phyloP scores from a whole-genome alignment of 345 rosid species.

The Reutealis trisperma region DNA sequence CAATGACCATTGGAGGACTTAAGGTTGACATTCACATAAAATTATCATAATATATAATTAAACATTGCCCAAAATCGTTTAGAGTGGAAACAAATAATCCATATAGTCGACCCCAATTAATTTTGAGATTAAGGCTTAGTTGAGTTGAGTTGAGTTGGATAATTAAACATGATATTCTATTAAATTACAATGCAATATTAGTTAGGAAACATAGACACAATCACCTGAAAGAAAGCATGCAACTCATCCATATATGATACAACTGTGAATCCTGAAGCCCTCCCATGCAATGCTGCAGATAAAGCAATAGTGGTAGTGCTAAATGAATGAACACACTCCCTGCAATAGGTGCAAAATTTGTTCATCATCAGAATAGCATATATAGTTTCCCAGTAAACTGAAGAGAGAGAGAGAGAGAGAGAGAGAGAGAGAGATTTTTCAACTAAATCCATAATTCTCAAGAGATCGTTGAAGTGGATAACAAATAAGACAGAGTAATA shows the following conservation, averaged over 20 bases:
- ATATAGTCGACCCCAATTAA: too few species aligned
- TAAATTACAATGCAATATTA: too few species aligned
- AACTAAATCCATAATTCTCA: slow-evolving; percentile 18
- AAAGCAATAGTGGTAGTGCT: slow-evolving; percentile 44
- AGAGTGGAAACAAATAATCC: too few species aligned
- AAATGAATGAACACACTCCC: slow-evolving; percentile 68
- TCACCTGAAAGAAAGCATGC: slow-evolving; percentile 66
- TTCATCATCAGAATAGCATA: slow-evolving; percentile 20
- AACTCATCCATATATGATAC: slow-evolving; percentile 59
- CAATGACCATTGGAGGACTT: too few species aligned
- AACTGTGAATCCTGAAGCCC: slow-evolving; percentile 54
- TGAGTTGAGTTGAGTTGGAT: too few species aligned
- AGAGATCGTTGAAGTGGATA: not conserved
- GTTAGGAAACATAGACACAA: slow-evolving; percentile 8
- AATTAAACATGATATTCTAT: too few species aligned
- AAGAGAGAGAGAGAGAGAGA: too few species aligned
- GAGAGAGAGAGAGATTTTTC: not conserved
- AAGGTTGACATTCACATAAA: too few species aligned
- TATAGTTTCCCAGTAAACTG: not conserved
- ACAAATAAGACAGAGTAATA: slow-evolving; percentile 1
- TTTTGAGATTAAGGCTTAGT: too few species aligned
- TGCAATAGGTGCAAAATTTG: slow-evolving; percentile 43
- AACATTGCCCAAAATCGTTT: too few species aligned
- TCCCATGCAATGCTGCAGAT: slow-evolving; percentile 53
- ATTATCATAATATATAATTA: too few species aligned